Evolutionary conservation across 305 asterid species (phyloP), one percentile per base, ranked within the genome.

Genomic region (Fraxinus sp.): DNA sequence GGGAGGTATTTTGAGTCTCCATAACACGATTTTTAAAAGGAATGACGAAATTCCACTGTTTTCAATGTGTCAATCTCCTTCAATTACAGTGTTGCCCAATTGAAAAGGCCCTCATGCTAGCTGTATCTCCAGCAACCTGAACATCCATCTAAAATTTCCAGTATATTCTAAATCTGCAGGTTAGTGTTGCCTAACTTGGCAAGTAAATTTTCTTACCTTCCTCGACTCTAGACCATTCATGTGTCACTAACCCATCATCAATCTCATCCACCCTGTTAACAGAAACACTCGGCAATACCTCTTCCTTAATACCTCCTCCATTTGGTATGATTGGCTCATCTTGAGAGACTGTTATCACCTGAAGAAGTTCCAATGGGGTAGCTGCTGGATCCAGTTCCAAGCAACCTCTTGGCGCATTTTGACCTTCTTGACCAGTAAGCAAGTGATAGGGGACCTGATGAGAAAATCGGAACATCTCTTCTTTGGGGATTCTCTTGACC

Each of bases 321-420:
- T 62, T 62, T 22, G 16, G 13, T 22, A 20, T 62, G 16, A 22
- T 3, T 2, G 33, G 71, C 35, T 43, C 84, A 80, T 86, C 86
- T 83, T 52, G 79, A 6, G 66, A 79, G 28, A 79, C 85, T 59
- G 10, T 55, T 52, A 77, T 66, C 49, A 86, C 81, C 46, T 81
- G 83, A 80, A 89, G 92, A 81, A 89, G 87, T 74, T 84, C 90
- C 64, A 66, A 78, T 55, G 92, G 88, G 81, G 89, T 78, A 13
- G 90, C 90, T 52, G 90, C 92, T 43, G 92, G 88, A 80, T 89
- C 92, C 43, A 89, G 87, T 81, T 89, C 92, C 80, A 77, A 66
- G 83, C 88, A 86, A 68, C 86, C 90, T 41, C 62, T 79, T 3
- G 86, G 89, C 64, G 78, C 84, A 80, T 78, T 71, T 80, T n/a